Evolutionary conservation across 441 rosid species (phyloP), one percentile per base, ranked within the genome.

Genomic region (Eutrema salsugineum): DNA sequence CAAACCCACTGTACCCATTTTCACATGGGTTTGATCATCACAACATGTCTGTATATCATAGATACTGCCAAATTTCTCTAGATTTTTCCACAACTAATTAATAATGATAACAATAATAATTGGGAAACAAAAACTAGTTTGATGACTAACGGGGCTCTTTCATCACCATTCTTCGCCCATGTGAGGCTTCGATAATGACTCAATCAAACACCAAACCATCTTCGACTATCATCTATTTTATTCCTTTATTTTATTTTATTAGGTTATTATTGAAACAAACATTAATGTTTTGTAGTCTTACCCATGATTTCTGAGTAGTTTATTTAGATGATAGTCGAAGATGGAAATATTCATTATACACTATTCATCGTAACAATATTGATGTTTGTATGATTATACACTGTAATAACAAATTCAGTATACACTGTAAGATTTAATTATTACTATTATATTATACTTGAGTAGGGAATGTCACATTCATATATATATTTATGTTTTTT

Each of bases 1-100:
- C 78, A 78, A 84, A 76, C 73, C 77, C 78, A 56, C 83, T 82
- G 72, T 78, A 75, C 78, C 78, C 83, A 89, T 24, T 83, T 82
- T 76, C 78, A 87, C 84, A 84, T 81, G 84, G 62, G 73, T 53
- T 65, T 70, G 77, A 54, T 77, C 76, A 76, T 69, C 60, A 56
- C 61, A 62, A 19, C 66, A 64, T 76, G 76, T 70, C 71, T 61
- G 44, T 68, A 44, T 68, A 53, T 55, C 74, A 27, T 63, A 47
- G 75, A 76, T 69, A 55, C 70, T 40, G 60, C 60, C 79, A 76
- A 70, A 46, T 2, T 47, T 63, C 32, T 66, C 72, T 62, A 72
- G 61, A 65, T 59, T 76, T 75, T 71, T 54, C 71, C 77, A 48
- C 70, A 47, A 73, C 43, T 70, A 69, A 62, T 44, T 66, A 63